These are phyloP conservation scores for Solanum sejunctum DNA, from an alignment of 257 asterid species.

Conservation along the genomic window DNA sequence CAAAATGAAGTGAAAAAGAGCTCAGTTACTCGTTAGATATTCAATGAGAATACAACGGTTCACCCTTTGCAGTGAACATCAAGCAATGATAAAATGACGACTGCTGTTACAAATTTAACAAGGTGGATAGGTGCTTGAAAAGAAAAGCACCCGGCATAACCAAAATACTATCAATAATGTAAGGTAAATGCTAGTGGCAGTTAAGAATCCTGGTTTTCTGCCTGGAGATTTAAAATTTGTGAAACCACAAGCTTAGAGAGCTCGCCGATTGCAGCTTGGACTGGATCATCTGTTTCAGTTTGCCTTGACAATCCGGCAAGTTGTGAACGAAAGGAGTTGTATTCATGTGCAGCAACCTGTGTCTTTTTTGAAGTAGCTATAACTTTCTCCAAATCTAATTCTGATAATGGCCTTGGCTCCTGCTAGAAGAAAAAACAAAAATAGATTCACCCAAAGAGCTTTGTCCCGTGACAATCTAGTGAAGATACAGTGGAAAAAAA, in stretches of 20 bases:
- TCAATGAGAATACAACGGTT: too few relatives aligned
- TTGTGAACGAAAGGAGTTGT: conserved; percentile 31
- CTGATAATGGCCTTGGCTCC: conserved; percentile 60
- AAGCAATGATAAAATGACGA: not conserved
- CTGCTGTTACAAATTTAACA: not conserved
- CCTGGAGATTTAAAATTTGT: conserved; percentile 40
- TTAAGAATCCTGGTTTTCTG: conserved; percentile 40
- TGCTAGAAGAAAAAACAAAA: not conserved
- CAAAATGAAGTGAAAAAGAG: not conserved
- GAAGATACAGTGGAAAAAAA: not conserved
- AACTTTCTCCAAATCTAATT: conserved; percentile 57
- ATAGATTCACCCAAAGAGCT: not conserved
- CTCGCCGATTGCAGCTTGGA: conserved; percentile 43
- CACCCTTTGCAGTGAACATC: too few relatives aligned
- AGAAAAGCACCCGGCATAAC: not conserved
- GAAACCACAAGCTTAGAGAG: conserved; percentile 51
- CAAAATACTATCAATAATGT: not conserved
- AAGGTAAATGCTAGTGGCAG: not conserved
- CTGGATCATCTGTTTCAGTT: conserved; percentile 40
- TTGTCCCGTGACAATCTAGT: not conserved
- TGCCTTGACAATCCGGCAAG: conserved; percentile 21
- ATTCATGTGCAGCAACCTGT: conserved; percentile 62
- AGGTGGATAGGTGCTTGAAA: not conserved
- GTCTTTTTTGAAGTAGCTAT: conserved; percentile 49
- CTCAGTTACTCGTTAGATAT: not conserved